Evolutionary conservation across 208 protist genomes (phyloP).

Genomic region (Trypanosoma grayi): DNA sequence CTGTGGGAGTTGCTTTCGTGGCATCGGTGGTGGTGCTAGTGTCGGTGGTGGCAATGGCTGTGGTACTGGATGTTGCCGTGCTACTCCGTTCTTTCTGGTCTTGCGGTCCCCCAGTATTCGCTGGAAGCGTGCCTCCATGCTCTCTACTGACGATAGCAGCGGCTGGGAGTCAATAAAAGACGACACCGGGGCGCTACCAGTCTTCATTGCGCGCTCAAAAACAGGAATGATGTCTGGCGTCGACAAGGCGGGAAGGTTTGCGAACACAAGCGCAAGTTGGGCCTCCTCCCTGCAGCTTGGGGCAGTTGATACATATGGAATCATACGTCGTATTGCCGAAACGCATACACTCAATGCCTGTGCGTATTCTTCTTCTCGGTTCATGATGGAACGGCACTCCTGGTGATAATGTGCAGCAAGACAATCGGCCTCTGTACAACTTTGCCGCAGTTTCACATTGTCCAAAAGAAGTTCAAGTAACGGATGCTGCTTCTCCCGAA

Average conservation of each 20-base stretch:
- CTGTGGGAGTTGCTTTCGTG: too few relatives aligned
- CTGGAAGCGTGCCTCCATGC: slow-evolving; percentile 18
- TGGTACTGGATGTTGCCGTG: too few relatives aligned
- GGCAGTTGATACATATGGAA: slow-evolving; percentile 30
- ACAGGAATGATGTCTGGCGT: slow-evolving; percentile 56
- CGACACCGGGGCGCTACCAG: slow-evolving; percentile 8
- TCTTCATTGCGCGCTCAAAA: slow-evolving; percentile 51
- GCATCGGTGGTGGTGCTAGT: too few relatives aligned
- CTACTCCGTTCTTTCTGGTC: not conserved
- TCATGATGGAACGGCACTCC: slow-evolving; percentile 45
- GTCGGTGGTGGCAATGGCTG: too few relatives aligned
- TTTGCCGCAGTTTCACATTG: slow-evolving; percentile 63
- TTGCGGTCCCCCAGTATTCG: not conserved
- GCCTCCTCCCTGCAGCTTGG: slow-evolving; percentile 23
- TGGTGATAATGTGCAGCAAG: slow-evolving; percentile 84
- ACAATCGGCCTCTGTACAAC: slow-evolving; percentile 80
- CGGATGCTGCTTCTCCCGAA: slow-evolving; percentile 54
- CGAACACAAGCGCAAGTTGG: slow-evolving; percentile 56
- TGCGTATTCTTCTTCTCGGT: slow-evolving; percentile 61
- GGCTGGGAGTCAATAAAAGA: not conserved
- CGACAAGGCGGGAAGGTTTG: slow-evolving; percentile 46
- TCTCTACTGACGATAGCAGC: slow-evolving; percentile 1
- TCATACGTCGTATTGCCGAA: slow-evolving; percentile 35
- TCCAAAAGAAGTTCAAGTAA: slow-evolving; percentile 73
- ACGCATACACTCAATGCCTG: slow-evolving; percentile 58